Evolutionary conservation across 768 basidiomycete species (phyloP).

Genomic region (Hericium rajendrae): DNA sequence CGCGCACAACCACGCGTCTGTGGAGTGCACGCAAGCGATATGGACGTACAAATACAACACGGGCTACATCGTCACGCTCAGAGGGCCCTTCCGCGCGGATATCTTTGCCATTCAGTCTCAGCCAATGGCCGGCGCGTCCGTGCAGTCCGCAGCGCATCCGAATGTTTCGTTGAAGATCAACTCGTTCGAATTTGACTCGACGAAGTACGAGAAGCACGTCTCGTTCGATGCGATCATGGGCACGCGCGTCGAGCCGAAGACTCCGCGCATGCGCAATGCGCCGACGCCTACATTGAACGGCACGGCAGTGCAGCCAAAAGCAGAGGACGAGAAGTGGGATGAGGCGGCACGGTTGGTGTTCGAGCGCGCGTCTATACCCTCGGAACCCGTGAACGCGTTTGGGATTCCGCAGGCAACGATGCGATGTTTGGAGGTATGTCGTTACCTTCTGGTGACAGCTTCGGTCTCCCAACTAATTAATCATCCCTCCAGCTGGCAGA

Average conservation of each 20-base stretch:
- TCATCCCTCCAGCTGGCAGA: constrained; percentile 51
- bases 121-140: constrained; percentile 4
- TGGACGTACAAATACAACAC: constrained; percentile 80
- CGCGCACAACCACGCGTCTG: constrained; percentile 35
- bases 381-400: constrained; percentile 81
- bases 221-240: constrained; percentile 55
- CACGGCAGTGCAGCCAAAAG: constrained; percentile 19
- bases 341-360: constrained; percentile 51
- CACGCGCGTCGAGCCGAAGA: constrained; percentile 29
- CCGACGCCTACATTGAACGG: constrained; percentile 18
- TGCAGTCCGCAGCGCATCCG: constrained; percentile 11
- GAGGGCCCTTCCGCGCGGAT: constrained; percentile 65
- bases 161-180: constrained; percentile 50
- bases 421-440: constrained; percentile 71
- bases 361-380: constrained; percentile 57
- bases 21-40: constrained; percentile 64
- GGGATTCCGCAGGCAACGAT: constrained; percentile 85
- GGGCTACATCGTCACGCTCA: constrained; percentile 69
- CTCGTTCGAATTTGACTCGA: constrained; percentile 65
- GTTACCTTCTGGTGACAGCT: constrained; percentile 3
- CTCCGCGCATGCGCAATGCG: constrained; percentile 13
- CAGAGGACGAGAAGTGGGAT: constrained; percentile 50
- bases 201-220: constrained; percentile 64
- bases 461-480: not conserved
- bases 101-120: constrained; percentile 30